Percentiles rank a stretch among this genome's conserved stretches.
Conservation (phyloP, 805 yeast genomes). For the Debaryomyces hansenii region DNA sequence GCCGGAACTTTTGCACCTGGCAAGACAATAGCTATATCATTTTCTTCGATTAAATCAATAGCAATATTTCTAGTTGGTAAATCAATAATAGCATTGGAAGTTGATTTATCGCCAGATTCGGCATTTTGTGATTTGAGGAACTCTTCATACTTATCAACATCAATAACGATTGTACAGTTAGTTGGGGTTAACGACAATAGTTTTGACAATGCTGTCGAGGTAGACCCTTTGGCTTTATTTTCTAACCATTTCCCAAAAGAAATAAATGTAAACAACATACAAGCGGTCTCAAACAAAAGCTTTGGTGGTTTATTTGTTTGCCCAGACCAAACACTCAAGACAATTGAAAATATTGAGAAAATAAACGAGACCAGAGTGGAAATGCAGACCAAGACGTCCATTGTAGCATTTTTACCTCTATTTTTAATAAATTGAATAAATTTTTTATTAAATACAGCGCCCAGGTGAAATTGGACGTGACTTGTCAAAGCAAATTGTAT, state of each 20-base stretch:
- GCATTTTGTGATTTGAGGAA: constrained; percentile 10
- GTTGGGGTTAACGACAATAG: constrained; percentile 81
- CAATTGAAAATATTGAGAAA: constrained; percentile 68
- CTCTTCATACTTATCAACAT: constrained; percentile 25
- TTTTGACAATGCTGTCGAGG: constrained; percentile 83
- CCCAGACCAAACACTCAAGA: constrained; percentile 46
- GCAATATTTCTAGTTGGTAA: constrained; percentile 52
- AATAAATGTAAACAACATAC: constrained; percentile 82
- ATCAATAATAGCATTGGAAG: constrained; percentile 11
- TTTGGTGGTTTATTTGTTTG: constrained; percentile 52
- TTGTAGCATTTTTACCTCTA: constrained; percentile 61
- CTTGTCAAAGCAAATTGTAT: constrained; percentile 58
- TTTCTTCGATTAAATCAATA: constrained; percentile 72
- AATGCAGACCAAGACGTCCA: constrained; percentile 87
- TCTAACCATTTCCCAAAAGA: constrained; percentile 90
- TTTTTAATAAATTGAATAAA: constrained; percentile 66
- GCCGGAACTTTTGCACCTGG: constrained; percentile 93
- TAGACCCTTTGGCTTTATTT: constrained; percentile 88
- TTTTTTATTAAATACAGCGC: constrained; percentile 63
- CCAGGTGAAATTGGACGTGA: constrained; percentile 67
- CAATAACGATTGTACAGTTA: constrained; percentile 62
- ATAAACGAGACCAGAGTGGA: constrained; percentile 78
- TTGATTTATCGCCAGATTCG: constrained; percentile 3
- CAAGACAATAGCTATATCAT: constrained; percentile 72
- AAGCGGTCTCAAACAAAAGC: constrained; percentile 80